phyloP scores from a whole-genome alignment of 2,329 filamentous ascomycete genomes.

The Trichoderma koningii region DNA sequence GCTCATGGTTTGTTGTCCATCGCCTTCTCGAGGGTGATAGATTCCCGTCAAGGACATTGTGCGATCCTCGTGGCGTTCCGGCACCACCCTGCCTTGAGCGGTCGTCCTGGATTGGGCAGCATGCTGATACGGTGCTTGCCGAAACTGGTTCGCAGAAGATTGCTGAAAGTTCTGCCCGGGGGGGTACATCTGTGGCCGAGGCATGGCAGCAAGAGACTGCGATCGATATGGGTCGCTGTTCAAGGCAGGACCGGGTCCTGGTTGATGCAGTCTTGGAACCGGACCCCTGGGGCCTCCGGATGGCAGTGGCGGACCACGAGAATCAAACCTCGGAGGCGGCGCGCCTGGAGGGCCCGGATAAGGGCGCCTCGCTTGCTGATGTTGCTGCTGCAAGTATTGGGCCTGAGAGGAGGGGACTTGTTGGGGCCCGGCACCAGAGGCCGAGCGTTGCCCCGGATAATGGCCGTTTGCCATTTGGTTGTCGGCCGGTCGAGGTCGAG shows the following conservation, averaged over 20 bases:
- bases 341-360: constrained; percentile 47
- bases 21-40: constrained; percentile 67
- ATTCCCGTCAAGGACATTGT: constrained; percentile 93
- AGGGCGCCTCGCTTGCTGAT: constrained; percentile 48
- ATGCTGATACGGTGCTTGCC: constrained; percentile 70
- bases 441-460: constrained; percentile 55
- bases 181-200: constrained; percentile 72
- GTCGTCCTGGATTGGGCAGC: constrained; percentile 75
- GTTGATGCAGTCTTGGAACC: constrained; percentile 63
- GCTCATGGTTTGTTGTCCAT: constrained; percentile 88
- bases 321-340: constrained; percentile 68
- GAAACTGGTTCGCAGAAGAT: constrained; percentile 72
- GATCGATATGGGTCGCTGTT: constrained; percentile 87
- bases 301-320: constrained; percentile 54
- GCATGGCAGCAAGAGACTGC: constrained; percentile 81
- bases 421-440: constrained; percentile 49
- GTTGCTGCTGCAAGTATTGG: constrained; percentile 52
- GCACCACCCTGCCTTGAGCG: constrained; percentile 86
- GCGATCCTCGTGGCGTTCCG: constrained; percentile 87
- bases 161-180: constrained; percentile 61
- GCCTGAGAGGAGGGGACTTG: constrained; percentile 46
- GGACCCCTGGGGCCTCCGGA: constrained; percentile 45
- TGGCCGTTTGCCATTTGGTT: constrained; percentile 53
- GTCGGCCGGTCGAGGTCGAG: constrained; percentile 39
- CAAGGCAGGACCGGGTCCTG: constrained; percentile 67